Evolutionary conservation across 345 rosid genomes (phyloP).

Genomic region (Angophora floribunda): DNA sequence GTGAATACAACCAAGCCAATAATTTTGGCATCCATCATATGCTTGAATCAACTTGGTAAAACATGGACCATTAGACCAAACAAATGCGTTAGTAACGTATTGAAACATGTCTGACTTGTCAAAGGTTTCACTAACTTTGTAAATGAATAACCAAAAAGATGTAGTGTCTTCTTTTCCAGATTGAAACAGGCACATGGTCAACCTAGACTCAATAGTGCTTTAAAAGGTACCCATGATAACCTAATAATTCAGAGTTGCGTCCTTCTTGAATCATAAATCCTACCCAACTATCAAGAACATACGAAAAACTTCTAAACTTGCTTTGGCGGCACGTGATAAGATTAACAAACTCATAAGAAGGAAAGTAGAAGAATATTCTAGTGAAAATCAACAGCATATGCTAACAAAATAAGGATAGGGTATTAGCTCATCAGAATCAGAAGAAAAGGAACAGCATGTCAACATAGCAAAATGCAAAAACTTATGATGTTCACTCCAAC

Average conservation of each 20-base stretch:
- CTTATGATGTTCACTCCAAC: neutral
- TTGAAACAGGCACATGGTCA: neutral
- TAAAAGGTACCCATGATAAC: neutral
- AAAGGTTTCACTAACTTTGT: neutral
- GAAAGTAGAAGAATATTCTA: neutral
- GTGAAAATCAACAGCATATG: neutral
- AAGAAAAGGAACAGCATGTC: neutral
- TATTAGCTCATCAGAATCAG: neutral
- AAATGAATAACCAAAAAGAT: neutral
- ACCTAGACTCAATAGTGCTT: neutral
- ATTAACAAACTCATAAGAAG: neutral
- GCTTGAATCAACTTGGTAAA: neutral
- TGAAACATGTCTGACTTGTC: neutral
- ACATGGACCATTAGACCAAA: neutral
- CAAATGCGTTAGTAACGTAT: neutral
- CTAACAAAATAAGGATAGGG: neutral
- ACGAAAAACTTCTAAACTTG: neutral
- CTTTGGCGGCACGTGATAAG: neutral
- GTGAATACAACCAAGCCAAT: neutral
- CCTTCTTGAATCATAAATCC: neutral
- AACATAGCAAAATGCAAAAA: neutral
- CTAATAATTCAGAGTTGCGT: neutral
- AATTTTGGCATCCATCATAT: neutral
- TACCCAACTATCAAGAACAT: neutral
- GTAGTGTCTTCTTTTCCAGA: neutral